phyloP scores from a whole-genome alignment of 108 stramenopile genomes.

The Nitzschia putrida region DNA sequence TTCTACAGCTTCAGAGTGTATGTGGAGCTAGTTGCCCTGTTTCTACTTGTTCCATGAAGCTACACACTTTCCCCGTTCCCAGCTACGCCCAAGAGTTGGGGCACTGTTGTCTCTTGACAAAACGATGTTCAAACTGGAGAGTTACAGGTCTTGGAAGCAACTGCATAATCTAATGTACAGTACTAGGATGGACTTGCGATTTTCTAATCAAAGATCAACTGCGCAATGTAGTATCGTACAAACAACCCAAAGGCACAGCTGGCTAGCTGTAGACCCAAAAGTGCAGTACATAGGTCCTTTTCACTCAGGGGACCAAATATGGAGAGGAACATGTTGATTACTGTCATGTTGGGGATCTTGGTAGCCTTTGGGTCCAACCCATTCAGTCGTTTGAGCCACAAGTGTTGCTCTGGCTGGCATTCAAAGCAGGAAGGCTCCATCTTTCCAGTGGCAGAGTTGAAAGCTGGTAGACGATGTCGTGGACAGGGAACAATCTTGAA shows the following conservation, averaged over 20 bases:
- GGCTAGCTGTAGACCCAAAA: conserved; percentile 79
- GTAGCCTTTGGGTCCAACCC: conserved; percentile 28
- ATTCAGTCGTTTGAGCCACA: conserved; percentile 46
- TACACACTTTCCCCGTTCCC: too few relatives aligned
- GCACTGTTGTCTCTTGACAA: too few relatives aligned
- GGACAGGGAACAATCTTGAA: conserved; percentile 96
- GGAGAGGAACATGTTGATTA: conserved; percentile 89
- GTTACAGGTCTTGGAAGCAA: background rate
- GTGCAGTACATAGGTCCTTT: conserved; percentile 62
- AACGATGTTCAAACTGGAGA: background rate
- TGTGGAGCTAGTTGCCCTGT: too few relatives aligned
- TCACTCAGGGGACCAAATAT: conserved; percentile 91
- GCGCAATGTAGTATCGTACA: conserved; percentile 70
- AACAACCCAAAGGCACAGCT: conserved; percentile 72
- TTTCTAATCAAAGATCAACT: conserved; percentile 57
- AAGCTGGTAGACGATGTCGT: conserved; percentile 91
- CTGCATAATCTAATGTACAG: background rate
- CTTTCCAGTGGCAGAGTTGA: conserved; percentile 72
- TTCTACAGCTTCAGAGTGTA: too few relatives aligned
- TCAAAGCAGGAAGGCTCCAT: conserved; percentile 84
- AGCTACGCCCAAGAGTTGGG: too few relatives aligned
- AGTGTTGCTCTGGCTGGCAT: conserved; percentile 38
- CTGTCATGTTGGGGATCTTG: conserved; percentile 88
- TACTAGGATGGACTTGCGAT: background rate
- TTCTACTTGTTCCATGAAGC: too few relatives aligned